phyloP scores from a whole-genome alignment of 768 basidiomycete species.

The Amanita brunnescens region DNA sequence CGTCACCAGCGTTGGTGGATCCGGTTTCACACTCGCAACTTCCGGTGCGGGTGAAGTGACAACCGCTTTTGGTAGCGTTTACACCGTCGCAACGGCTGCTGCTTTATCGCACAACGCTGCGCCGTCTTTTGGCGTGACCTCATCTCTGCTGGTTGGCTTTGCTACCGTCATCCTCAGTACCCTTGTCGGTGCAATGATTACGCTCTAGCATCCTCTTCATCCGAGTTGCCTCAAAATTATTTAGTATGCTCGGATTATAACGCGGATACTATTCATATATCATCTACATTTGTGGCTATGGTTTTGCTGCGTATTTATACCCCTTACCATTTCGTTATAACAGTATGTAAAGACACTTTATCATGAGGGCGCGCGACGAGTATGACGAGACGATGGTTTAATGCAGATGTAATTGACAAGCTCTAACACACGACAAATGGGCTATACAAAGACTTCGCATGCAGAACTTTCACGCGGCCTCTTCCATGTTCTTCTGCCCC shows the following conservation, averaged over 20 bases:
- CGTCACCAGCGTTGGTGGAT: constrained; percentile 49
- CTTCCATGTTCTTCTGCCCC: constrained; percentile 60
- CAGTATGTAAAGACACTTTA: not conserved
- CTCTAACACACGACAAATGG: not conserved
- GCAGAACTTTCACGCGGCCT: constrained; percentile 7
- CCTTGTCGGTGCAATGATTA: constrained; percentile 31
- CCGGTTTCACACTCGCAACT: constrained; percentile 49
- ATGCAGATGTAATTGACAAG: too few species aligned
- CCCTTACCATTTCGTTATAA: not conserved
- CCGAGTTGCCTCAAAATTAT: not conserved
- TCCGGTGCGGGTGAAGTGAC: constrained; percentile 35
- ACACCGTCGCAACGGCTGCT: constrained; percentile 38
- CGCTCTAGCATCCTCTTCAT: constrained; percentile 18
- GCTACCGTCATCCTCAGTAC: constrained; percentile 30
- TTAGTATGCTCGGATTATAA: not conserved
- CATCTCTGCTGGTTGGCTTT: constrained; percentile 24
- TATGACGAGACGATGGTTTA: too few species aligned
- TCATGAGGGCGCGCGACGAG: not conserved
- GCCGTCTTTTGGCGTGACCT: constrained; percentile 18
- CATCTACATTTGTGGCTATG: not conserved
- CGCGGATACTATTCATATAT: not conserved
- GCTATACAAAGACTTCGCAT: not conserved
- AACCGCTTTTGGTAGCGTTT: constrained; percentile 43
- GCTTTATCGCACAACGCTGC: constrained; percentile 18
- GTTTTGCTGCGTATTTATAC: not conserved